Base-by-base conservation (phyloP, 2,329 filamentous ascomycete species). In the Thermochaetoides dissita region DNA sequence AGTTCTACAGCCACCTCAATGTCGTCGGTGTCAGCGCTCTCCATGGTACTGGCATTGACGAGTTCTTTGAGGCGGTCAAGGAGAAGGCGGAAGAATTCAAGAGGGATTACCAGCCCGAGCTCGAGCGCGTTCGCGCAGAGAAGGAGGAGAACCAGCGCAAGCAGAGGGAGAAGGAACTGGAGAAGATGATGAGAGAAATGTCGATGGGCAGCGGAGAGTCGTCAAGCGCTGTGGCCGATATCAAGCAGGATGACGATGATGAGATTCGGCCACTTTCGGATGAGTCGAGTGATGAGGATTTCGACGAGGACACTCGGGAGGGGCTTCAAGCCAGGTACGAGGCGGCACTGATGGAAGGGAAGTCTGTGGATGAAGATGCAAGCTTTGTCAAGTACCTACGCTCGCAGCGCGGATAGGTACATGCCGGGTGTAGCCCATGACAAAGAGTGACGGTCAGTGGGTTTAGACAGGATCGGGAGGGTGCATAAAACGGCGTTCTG, bases 101-200 rank as follows among this genome's bases (percentile, higher is more conserved):
- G 56, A 69, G 75, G 6, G 89, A 96, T 58, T 98, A 98, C 63
- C 82, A 82, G 50, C 91, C 91, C 0, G 91, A 96, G 62, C 71
- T 96, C 43, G 85, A 95, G 63, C 75, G 78, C 48, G 75, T 84
- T 57, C 72, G 78, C 48, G 73, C 76, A 46, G 79, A 89, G 59
- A 74, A 87, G 24, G 84, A 93, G 46, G 74, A 81, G 47, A 72
- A 78, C 51, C 89, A 88, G 66, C 71, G 76, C 46, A 72, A 72
- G 45, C 65, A 75, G 29, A 72, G 87, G 37, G 80, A 94, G 55
- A 76, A 81, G 55, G 88, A 98, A 59, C 65, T 98, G 29, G 84
- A 84, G 46, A 87, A 85, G 66, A 77, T 98, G 68, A 94, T 98
- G 87, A 81, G 82, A 58, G 89, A 91, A 52, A 94, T 98, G 84